Evolutionary conservation across 306 rosid species (phyloP), one percentile per base, ranked within the genome.

Genomic region (Dalbergia cultrata): DNA sequence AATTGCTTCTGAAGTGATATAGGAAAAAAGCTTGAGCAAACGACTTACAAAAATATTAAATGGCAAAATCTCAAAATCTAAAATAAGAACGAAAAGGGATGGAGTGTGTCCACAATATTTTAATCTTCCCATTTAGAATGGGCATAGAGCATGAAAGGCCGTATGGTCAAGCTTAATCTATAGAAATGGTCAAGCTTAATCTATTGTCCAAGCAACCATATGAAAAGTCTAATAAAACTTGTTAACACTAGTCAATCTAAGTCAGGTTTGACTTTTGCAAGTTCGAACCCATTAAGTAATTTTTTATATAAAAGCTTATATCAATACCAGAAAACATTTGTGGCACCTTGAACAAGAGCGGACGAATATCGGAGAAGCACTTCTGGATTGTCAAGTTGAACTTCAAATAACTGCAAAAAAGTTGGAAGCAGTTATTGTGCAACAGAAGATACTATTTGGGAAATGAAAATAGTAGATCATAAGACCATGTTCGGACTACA

Each of bases 271-370:
- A 74, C 61, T 58, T 75, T 52, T 17, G 71, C 52, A 72, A 35
- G 52, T 37, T 35, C 70, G 34, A 50, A 19, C 31, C 50, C 77
- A 64, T 31, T 63, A 68, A 52, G 56, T 44, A 77, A 67, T n/a
- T 0, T 19, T 33, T 35, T 31, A 37, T 19, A 5, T n/a, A 72
- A 26, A 21, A 21, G 47, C 22, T 49, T 67, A 77, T n/a, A 50
- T 13, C n/a, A 92, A n/a, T 93, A 95, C 99, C 99, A 95, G 93
- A 93, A 95, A 85, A 91, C 90, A 85, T 93, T 89, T 64, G 96
- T 88, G 80, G 96, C 97, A 75, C 99, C 99, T 90, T 95, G 91
- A 87, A 92, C 93, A 86, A 95, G 92, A 81, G 99, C 99, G 80
- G 97, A 90, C 64, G 99, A 93, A 85, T 91, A 92, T 39, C 98